Base-by-base conservation (phyloP, 352 stramenopile genomes). In the Pythium guiyangense region DNA sequence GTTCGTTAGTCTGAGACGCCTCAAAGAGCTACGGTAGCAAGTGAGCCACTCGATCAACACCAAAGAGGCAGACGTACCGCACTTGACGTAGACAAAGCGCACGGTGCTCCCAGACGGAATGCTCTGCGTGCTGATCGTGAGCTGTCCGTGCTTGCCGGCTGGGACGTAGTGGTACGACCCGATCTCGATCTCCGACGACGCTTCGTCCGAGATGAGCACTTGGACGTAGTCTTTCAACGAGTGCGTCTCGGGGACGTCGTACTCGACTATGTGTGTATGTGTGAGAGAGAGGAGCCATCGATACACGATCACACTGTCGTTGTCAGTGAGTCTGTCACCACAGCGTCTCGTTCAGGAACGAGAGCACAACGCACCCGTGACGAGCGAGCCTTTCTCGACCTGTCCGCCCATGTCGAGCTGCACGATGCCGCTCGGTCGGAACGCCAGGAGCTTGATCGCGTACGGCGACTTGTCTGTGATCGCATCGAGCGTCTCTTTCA, bases 171-270 rank as follows among this genome's bases (percentile, higher is more conserved):
- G 81, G 58, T 90, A 88, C 15, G 82, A 86, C 0, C 82, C 80
- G n/a, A 70, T 91, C 54, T 92, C 67, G 31, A 94, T 76, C 47
- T 92, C 82, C 2, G 68, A 54, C 20, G 81, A 88, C 42, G 84
- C 71, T 70, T 90, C 78, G 43, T 86, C 62, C 3, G 82, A 91
- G 37, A 88, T 84, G 6, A 94, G 63, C 39, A 95, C 70, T 52
- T 95, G 85, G 45, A 95, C 88, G 60, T 95, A 95, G 58, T 95
- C 85, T 56, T 90, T 93, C 25, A 72, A 55, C 6, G 83, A 95
- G 71, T 95, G 85, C 15, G 71, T 88, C 57, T 86, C 85, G 12
- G 85, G 85, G 0, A 86, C 80, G 40, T 90, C 77, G 52, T 82
- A 90, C 35, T 95, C 84, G 44, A 95, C 83, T 94, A 22, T 22